A percentile compares a stretch with the other conserved stretches of the same genome.
These are phyloP conservation scores for Russula sp. DNA, from an alignment of 768 basidiomycete species.

Conservation along the genomic window DNA sequence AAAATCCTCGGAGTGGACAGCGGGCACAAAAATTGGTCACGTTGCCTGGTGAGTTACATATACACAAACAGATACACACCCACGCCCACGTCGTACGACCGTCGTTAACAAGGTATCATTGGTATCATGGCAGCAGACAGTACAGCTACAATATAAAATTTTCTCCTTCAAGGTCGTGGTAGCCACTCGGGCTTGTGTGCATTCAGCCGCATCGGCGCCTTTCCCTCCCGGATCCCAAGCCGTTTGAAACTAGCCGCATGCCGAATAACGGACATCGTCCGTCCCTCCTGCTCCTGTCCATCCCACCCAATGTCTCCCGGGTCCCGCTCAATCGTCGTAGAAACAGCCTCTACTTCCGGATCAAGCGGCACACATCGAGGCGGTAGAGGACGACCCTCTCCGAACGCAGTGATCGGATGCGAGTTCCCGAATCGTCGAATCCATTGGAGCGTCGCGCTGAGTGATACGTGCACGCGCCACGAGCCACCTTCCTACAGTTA, in stretches of 20 bases:
- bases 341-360: conserved; percentile 41
- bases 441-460: conserved; percentile 56
- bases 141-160: neutral
- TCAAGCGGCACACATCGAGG: conserved; percentile 36
- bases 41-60: neutral
- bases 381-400: conserved; percentile 43
- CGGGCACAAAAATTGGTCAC: neutral
- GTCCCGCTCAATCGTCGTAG: conserved; percentile 27
- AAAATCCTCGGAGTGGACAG: neutral
- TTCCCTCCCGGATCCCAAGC: conserved; percentile 27
- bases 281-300: neutral
- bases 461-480: conserved; percentile 58
- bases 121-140: neutral
- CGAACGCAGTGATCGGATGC: conserved; percentile 43
- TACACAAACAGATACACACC: neutral
- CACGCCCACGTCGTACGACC: neutral
- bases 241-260: conserved; percentile 27
- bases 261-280: conserved; percentile 16
- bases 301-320: conserved; percentile 6
- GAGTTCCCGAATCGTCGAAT: conserved; percentile 52
- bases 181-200: conserved; percentile 36
- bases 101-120: no score
- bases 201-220: conserved; percentile 29
- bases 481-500: conserved; percentile 53
- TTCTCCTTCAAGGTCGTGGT: conserved; percentile 16